These are phyloP conservation scores for Alternaria alternata DNA, from an alignment of 2,329 filamentous ascomycete species.

Conservation along the genomic window DNA sequence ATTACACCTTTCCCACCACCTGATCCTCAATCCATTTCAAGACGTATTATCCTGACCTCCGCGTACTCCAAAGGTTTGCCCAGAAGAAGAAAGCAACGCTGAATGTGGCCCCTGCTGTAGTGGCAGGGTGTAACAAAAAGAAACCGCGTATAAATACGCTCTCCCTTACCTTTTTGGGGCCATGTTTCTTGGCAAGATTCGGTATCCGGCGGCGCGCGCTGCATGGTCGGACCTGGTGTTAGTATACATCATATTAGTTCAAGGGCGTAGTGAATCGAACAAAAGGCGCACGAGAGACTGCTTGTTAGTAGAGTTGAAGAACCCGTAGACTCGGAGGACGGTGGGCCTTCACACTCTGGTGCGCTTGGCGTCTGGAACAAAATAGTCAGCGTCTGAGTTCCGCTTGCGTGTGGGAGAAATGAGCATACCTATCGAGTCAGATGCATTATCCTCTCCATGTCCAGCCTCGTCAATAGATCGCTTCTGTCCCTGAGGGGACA, in stretches of 20 bases:
- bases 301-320: slow-evolving; percentile 28
- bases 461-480: slow-evolving; percentile 45
- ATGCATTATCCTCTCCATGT: slow-evolving; percentile 36
- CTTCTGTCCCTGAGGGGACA: slow-evolving; percentile 45
- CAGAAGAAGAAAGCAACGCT: slow-evolving; percentile 5
- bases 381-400: slow-evolving; percentile 19
- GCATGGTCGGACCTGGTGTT: slow-evolving; percentile 13
- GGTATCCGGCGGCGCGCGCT: background rate
- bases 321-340: slow-evolving; percentile 27
- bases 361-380: slow-evolving; percentile 40
- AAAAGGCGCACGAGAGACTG: slow-evolving; percentile 16
- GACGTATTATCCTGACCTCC: background rate
- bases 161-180: slow-evolving; percentile 13
- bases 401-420: background rate
- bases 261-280: background rate
- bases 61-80: background rate
- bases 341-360: slow-evolving; percentile 38
- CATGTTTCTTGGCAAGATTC: background rate
- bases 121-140: slow-evolving; percentile 5
- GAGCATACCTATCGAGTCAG: slow-evolving; percentile 40
- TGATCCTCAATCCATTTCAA: background rate
- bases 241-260: slow-evolving; percentile 16
- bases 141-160: slow-evolving; percentile 11
- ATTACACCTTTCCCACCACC: background rate
- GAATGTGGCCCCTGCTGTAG: slow-evolving; percentile 1